A percentile compares a stretch with the other conserved stretches of the same genome.
phyloP scores from a whole-genome alignment of 1,139 yeast genomes.

The Spathaspora sp. region DNA sequence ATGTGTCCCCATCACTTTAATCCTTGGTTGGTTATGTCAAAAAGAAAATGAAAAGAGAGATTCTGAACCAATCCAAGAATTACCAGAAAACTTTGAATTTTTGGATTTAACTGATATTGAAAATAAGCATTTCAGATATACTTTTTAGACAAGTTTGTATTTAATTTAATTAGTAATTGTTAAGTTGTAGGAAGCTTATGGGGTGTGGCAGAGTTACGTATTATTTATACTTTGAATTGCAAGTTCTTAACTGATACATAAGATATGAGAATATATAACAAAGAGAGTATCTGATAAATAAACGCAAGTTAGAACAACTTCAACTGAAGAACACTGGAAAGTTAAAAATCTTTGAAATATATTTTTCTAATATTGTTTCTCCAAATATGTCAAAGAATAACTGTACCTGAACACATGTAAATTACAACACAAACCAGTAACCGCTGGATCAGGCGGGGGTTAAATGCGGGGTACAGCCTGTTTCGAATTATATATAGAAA shows the following conservation, averaged over 20 bases:
- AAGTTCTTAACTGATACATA: too few relatives aligned
- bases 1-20: slow-evolving; percentile 30
- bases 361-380: too few relatives aligned
- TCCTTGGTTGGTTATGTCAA: slow-evolving; percentile 25
- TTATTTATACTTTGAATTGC: too few relatives aligned
- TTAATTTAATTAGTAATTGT: neutral
- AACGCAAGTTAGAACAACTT: too few relatives aligned
- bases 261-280: too few relatives aligned
- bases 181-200: too few relatives aligned
- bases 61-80: slow-evolving; percentile 12
- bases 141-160: slow-evolving; percentile 16
- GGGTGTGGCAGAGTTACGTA: too few relatives aligned
- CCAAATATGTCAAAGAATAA: too few relatives aligned
- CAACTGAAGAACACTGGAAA: neutral
- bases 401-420: too few relatives aligned
- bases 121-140: slow-evolving; percentile 34
- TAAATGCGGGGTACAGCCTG: neutral
- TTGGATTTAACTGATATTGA: slow-evolving; percentile 38
- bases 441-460: neutral
- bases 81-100: slow-evolving; percentile 26
- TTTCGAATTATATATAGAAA: neutral
- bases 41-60: slow-evolving; percentile 29
- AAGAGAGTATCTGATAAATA: too few relatives aligned
- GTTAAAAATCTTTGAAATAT: neutral
- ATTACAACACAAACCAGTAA: neutral